A percentile compares a stretch with the other conserved stretches of the same genome.
Conservation (phyloP, 164 flowering plant genomes). For the Vitis amurensis region DNA sequence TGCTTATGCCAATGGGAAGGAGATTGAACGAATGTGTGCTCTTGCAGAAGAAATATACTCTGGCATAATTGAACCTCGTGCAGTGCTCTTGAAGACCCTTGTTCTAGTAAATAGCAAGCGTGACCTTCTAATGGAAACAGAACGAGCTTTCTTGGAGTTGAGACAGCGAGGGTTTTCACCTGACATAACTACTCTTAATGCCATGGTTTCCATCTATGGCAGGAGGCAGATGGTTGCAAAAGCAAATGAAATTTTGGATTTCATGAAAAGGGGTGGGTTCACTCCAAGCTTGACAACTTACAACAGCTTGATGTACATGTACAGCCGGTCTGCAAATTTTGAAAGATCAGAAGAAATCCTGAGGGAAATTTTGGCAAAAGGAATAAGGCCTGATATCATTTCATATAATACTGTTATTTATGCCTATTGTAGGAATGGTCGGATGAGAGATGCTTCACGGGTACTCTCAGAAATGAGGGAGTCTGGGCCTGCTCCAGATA, state of each 20-base stretch:
- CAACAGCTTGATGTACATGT: constrained; percentile 86
- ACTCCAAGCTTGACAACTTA: constrained; percentile 87
- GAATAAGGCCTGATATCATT: constrained; percentile 66
- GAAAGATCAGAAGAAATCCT: constrained; percentile 68
- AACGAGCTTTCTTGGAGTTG: constrained; percentile 74
- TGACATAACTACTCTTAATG: constrained; percentile 72
- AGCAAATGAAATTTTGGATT: constrained; percentile 64
- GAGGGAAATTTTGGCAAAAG: constrained; percentile 56
- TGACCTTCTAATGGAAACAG: constrained; percentile 74
- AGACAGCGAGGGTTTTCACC: constrained; percentile 55
- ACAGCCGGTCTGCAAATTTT: constrained; percentile 64
- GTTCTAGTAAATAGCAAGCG: constrained; percentile 80
- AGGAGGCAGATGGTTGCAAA: constrained; percentile 71
- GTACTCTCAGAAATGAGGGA: constrained; percentile 67
- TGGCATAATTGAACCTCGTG: constrained; percentile 52
- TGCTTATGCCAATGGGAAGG: constrained; percentile 87
- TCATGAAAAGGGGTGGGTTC: constrained; percentile 68
- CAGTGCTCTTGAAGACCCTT: constrained; percentile 75
- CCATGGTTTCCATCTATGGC: constrained; percentile 90
- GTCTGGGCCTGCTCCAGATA: constrained; percentile 63
- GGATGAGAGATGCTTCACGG: constrained; percentile 78
- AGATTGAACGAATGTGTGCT: constrained; percentile 59
- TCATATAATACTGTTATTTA: constrained; percentile 81
- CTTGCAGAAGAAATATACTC: constrained; percentile 81
- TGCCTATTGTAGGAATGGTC: constrained; percentile 75